Base-by-base conservation (phyloP, 441 rosid species). In the Corymbia citriodora region DNA sequence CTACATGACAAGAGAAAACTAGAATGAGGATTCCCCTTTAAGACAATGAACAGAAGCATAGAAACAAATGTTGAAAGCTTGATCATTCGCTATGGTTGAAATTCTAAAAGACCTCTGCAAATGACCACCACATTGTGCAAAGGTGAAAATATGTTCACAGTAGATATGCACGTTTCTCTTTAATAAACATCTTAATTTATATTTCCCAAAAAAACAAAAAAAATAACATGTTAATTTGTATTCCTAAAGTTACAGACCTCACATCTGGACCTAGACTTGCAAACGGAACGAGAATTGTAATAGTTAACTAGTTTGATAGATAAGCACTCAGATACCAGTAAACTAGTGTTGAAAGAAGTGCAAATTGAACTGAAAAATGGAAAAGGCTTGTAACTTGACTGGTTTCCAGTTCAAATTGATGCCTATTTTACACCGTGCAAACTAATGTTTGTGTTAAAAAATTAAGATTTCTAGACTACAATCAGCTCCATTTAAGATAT, bases 1-100 rank as follows among this genome's bases (percentile, higher is more conserved):
- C 99, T 98, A 95, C 92, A 91, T 87, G 55, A 87, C 50, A 87
- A 40, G 55, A 87, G 21, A 57, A 55, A 2, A 45, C 27, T 54
- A 55, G 21, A 17, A 87, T 31, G 50, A 52, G 65, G 45, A 55
- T 87, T 74, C 50, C 83, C 83, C 17, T 74, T 45, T 45, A 45
- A 79, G 52, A 79, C 85, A 45, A 79, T 45, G 50, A 72, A 23
- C 85, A 40, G 2, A 6, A 79, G 85, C 52, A 45, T 79, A 45
- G 52, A 79, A 79, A 79, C 52, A 40, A 79, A 79, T 23, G 85
- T 52, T 79, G 85, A 79, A 45, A 79, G 85, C 85, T 79, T 23
- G n/a, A 79, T 45, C 85, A 79, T 45, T 79, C 1, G 52, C 52
- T 79, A 23, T 79, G 13, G 49, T 79, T 2, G 85, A 48, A 27